These are phyloP conservation scores for Aspergillus mulundensis DNA, from an alignment of 495 filamentous ascomycete species.

Conservation along the genomic window DNA sequence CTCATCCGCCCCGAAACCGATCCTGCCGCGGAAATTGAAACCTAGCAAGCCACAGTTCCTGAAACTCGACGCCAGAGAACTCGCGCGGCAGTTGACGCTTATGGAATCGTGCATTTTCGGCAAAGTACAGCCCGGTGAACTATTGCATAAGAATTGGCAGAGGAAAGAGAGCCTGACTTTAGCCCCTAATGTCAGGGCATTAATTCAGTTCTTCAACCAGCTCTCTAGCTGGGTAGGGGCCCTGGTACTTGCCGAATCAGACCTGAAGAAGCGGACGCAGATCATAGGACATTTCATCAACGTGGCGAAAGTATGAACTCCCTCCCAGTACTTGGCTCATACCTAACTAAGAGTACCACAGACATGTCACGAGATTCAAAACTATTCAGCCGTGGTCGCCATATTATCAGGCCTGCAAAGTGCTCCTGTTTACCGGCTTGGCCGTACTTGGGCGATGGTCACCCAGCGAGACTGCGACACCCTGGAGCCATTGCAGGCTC, in stretches of 20 bases:
- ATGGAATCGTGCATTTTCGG: conserved; percentile 83
- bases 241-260: conserved; percentile 83
- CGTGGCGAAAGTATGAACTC: conserved; percentile 67
- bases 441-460: conserved; percentile 83
- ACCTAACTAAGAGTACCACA: conserved; percentile 23
- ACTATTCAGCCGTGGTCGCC: conserved; percentile 88
- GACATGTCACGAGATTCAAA: conserved; percentile 84
- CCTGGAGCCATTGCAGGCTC: conserved; percentile 73
- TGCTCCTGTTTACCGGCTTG: conserved; percentile 83
- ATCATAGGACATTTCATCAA: conserved; percentile 91
- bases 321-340: background rate
- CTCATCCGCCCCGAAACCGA: conserved; percentile 69
- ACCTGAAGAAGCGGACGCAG: conserved; percentile 85
- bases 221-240: conserved; percentile 95
- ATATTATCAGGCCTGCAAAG: conserved; percentile 89
- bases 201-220: conserved; percentile 92
- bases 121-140: conserved; percentile 82
- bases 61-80: conserved; percentile 86
- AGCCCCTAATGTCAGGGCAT: conserved; percentile 63
- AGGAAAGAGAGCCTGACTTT: conserved; percentile 51
- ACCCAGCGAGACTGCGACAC: conserved; percentile 64
- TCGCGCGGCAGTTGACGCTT: conserved; percentile 88
- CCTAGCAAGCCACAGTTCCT: conserved; percentile 88
- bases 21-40: conserved; percentile 83
- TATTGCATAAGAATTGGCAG: conserved; percentile 90